Evolutionary conservation across 768 basidiomycete genomes (phyloP).

Genomic region (Megacollybia marginata): DNA sequence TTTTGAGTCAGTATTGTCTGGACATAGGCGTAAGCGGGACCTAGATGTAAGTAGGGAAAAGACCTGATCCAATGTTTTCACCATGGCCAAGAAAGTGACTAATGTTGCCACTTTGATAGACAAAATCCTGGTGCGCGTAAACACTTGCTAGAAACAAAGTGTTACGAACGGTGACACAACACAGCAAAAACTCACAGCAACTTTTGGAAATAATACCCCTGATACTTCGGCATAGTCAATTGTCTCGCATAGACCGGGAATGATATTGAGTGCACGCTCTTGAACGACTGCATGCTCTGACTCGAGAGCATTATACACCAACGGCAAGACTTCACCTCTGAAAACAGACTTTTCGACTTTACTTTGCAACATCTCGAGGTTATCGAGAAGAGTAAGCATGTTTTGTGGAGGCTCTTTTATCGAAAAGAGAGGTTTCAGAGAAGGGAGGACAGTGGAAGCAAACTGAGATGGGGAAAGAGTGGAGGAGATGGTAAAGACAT

Average conservation of each 20-base stretch:
- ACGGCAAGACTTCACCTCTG: conserved; percentile 89
- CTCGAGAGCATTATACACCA: conserved; percentile 94
- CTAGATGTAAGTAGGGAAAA: not conserved
- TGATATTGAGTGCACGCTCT: conserved; percentile 77
- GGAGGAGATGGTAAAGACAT: conserved; percentile 85
- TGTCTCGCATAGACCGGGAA: conserved; percentile 85
- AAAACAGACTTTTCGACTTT: conserved; percentile 87
- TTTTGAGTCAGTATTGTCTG: conserved; percentile 89
- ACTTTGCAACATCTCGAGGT: conserved; percentile 75
- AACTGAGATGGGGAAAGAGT: conserved; percentile 77
- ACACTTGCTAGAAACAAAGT: conserved; percentile 59
- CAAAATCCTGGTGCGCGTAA: conserved; percentile 85
- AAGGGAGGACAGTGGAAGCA: conserved; percentile 71
- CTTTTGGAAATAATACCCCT: conserved; percentile 81
- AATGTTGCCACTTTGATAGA: conserved; percentile 89
- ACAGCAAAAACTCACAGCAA: conserved; percentile 56
- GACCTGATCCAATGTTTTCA: conserved; percentile 86
- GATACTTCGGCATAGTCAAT: conserved; percentile 96
- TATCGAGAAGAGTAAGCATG: conserved; percentile 90
- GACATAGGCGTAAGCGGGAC: not conserved
- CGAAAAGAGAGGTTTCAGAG: conserved; percentile 81
- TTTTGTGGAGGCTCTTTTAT: conserved; percentile 96
- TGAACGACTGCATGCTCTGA: conserved; percentile 91
- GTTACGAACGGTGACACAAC: not conserved
- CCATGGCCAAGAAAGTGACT: conserved; percentile 77